These are phyloP conservation scores for Senna tora DNA, from an alignment of 306 rosid species.

Conservation along the genomic window DNA sequence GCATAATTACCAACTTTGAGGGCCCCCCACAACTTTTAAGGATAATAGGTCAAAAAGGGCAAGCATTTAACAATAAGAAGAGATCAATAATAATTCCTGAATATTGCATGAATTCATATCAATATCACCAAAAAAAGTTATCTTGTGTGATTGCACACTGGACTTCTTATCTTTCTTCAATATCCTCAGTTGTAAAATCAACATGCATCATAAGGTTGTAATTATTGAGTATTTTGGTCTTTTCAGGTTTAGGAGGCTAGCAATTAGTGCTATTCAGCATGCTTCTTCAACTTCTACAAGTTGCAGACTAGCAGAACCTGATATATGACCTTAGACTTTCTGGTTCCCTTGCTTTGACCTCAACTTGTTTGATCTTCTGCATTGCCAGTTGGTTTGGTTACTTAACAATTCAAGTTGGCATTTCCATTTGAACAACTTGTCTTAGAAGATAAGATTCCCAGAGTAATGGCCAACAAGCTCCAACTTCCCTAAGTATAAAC, in stretches of 20 bases:
- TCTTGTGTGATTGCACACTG: slow-evolving; percentile 19
- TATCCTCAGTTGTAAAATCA: slow-evolving; percentile 31
- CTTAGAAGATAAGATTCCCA: not conserved
- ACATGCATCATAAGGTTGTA: slow-evolving; percentile 28
- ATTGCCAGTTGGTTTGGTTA: not conserved
- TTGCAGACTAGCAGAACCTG: not conserved
- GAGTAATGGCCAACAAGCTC: not conserved
- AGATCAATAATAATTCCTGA: slow-evolving; percentile 7
- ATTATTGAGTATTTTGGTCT: slow-evolving; percentile 25
- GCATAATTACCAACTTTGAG: slow-evolving; percentile 20
- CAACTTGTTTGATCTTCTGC: not conserved
- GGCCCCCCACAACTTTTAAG: slow-evolving; percentile 8
- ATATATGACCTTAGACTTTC: not conserved
- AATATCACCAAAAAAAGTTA: slow-evolving; percentile 20
- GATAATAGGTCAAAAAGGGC: slow-evolving; percentile 20
- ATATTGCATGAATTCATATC: not conserved
- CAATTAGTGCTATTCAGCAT: not conserved
- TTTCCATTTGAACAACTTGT: not conserved
- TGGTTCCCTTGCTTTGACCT: not conserved
- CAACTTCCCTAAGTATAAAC: not conserved
- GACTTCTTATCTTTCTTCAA: slow-evolving; percentile 29
- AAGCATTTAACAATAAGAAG: not conserved
- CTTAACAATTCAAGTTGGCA: not conserved
- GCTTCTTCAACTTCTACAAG: not conserved
- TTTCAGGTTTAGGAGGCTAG: slow-evolving; percentile 9